Conservation (phyloP, 73 alveolate genomes). For the Halteria grandinella region DNA sequence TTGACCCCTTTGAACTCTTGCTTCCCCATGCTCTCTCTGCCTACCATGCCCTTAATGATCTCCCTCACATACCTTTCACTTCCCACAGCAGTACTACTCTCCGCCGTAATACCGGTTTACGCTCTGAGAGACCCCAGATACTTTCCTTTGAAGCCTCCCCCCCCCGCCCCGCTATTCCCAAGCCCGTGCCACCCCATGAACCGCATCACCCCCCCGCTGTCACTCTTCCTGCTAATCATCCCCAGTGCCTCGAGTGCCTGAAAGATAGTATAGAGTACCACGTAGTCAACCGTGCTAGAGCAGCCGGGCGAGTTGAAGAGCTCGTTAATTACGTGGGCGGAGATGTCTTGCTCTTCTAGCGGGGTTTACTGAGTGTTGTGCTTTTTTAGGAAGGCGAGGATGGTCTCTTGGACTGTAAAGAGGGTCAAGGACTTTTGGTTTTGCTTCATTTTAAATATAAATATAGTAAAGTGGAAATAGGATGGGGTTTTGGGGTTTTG, state of each 20-base stretch:
- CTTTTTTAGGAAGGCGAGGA: constrained; percentile 34
- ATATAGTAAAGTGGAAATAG: too few relatives aligned
- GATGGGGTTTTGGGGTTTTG: too few relatives aligned
- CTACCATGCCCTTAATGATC: too few relatives aligned
- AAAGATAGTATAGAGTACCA: constrained; percentile 39
- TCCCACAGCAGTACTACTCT: too few relatives aligned
- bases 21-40: too few relatives aligned
- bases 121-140: neutral
- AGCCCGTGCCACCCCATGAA: too few relatives aligned
- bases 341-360: constrained; percentile 60
- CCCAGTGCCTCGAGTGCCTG: constrained; percentile 25
- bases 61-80: too few relatives aligned
- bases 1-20: too few relatives aligned
- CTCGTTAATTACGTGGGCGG: constrained; percentile 28
- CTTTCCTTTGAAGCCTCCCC: constrained; percentile 20
- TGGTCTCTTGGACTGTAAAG: constrained; percentile 54
- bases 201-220: neutral
- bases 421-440: constrained; percentile 34
- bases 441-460: too few relatives aligned
- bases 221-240: constrained; percentile 2
- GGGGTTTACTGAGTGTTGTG: constrained; percentile 15
- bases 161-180: constrained; percentile 29
- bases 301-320: too few relatives aligned
- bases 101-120: too few relatives aligned
- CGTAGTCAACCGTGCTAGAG: too few relatives aligned